Evolutionary conservation across 352 stramenopile species (phyloP).

Genomic region (Globisporangium polare): DNA sequence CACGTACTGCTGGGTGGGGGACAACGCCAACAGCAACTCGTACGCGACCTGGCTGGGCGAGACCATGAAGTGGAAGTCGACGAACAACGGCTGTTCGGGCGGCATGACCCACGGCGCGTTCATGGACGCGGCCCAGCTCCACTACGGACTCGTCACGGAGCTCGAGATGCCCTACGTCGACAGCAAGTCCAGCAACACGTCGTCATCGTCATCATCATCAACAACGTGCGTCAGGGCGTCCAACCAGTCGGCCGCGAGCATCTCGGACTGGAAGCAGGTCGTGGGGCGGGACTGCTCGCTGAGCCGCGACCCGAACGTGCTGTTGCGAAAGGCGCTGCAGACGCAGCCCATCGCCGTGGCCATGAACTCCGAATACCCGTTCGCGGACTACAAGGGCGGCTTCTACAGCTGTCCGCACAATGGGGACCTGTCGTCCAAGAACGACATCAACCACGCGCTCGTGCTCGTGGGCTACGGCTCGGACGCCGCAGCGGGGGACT

Average conservation of each 20-base stretch:
- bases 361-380: conserved; percentile 61
- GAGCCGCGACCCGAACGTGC: conserved; percentile 40
- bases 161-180: conserved; percentile 74
- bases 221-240: conserved; percentile 5
- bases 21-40: not conserved
- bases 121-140: conserved; percentile 53
- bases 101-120: conserved; percentile 82
- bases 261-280: conserved; percentile 60
- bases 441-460: conserved; percentile 70
- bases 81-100: conserved; percentile 68
- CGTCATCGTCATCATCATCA: not conserved
- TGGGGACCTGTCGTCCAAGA: conserved; percentile 45
- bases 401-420: conserved; percentile 68
- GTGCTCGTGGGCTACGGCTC: conserved; percentile 55
- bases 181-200: conserved; percentile 9
- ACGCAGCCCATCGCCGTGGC: conserved; percentile 64
- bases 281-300: conserved; percentile 47
- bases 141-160: conserved; percentile 53
- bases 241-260: conserved; percentile 59
- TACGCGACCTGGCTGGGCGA: conserved; percentile 45
- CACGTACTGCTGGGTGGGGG: conserved; percentile 61
- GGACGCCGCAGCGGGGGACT: conserved; percentile 45
- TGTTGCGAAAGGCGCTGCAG: conserved; percentile 54
- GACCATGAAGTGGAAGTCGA: conserved; percentile 65
- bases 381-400: conserved; percentile 57